A percentile compares a stretch with the other conserved stretches of the same genome.
Conservation (phyloP, 176 grass and related monocot species). For the Puya raimondii region DNA sequence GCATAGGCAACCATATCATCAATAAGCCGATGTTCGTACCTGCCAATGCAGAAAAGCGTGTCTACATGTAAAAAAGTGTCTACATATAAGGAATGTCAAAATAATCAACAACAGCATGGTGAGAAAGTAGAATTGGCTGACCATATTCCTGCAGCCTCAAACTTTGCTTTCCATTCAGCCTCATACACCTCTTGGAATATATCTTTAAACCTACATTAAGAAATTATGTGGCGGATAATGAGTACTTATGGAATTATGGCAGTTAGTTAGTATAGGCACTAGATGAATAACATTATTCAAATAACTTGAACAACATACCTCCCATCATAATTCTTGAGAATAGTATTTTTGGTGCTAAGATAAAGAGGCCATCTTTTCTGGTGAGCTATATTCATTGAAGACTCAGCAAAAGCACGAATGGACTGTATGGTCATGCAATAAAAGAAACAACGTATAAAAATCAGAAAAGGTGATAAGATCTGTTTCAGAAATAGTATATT, state of each 20-base stretch:
- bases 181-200: conserved; percentile 96
- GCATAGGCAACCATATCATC: conserved; percentile 99
- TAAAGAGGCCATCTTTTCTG: conserved; percentile 96
- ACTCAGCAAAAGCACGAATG: conserved; percentile 67
- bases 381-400: conserved; percentile 77
- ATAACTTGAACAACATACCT: conserved; percentile 29
- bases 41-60: conserved; percentile 19
- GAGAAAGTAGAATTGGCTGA: conserved; percentile 23
- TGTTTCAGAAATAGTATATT: conserved; percentile 6
- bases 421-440: conserved; percentile 43
- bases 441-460: conserved; percentile 14
- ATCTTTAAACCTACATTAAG: conserved; percentile 70
- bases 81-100: background rate
- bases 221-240: background rate
- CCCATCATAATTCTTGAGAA: conserved; percentile 93
- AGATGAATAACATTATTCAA: conserved; percentile 16
- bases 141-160: conserved; percentile 84
- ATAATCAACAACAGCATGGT: conserved; percentile 4
- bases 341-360: conserved; percentile 97
- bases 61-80: background rate
- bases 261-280: conserved; percentile 6
- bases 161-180: conserved; percentile 63
- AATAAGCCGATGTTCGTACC: conserved; percentile 94
- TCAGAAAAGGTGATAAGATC: background rate
- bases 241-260: background rate